Evolutionary conservation across 2,329 filamentous ascomycete species (phyloP).

Genomic region (Xylaria sp.): DNA sequence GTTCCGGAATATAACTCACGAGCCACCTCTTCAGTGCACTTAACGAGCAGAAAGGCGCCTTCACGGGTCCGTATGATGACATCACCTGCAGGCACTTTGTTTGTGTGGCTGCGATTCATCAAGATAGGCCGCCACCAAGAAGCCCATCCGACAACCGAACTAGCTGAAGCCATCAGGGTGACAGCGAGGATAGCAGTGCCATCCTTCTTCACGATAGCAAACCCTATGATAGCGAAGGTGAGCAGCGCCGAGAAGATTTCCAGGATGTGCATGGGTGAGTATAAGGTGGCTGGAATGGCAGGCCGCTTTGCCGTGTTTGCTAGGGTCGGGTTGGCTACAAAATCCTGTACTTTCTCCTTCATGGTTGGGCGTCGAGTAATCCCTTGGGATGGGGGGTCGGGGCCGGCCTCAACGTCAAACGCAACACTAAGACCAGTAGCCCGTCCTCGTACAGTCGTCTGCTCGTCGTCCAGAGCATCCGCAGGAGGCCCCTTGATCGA

Average conservation of each 20-base stretch:
- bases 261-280: conserved; percentile 60
- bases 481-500: conserved; percentile 27
- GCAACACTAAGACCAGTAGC: conserved; percentile 27
- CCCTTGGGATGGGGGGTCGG: conserved; percentile 24
- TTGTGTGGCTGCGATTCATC: conserved; percentile 55
- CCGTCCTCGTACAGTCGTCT: conserved; percentile 6
- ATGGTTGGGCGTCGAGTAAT: conserved; percentile 45
- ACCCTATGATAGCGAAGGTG: conserved; percentile 53
- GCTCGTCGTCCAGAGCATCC: conserved; percentile 24
- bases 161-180: conserved; percentile 56
- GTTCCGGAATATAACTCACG: conserved; percentile 67
- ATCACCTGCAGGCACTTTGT: conserved; percentile 59
- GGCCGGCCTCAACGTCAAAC: conserved; percentile 36
- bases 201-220: conserved; percentile 51
- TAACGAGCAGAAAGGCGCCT: conserved; percentile 63
- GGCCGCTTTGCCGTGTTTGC: conserved; percentile 47
- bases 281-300: conserved; percentile 54
- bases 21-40: conserved; percentile 63
- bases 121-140: conserved; percentile 63
- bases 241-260: conserved; percentile 56
- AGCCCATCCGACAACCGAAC: conserved; percentile 60
- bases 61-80: conserved; percentile 66
- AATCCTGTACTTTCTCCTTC: conserved; percentile 49
- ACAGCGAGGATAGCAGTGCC: conserved; percentile 59
- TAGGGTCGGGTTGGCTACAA: conserved; percentile 51